Conservation (phyloP, 2,329 filamentous ascomycete species). For the Aspergillus ustus region DNA sequence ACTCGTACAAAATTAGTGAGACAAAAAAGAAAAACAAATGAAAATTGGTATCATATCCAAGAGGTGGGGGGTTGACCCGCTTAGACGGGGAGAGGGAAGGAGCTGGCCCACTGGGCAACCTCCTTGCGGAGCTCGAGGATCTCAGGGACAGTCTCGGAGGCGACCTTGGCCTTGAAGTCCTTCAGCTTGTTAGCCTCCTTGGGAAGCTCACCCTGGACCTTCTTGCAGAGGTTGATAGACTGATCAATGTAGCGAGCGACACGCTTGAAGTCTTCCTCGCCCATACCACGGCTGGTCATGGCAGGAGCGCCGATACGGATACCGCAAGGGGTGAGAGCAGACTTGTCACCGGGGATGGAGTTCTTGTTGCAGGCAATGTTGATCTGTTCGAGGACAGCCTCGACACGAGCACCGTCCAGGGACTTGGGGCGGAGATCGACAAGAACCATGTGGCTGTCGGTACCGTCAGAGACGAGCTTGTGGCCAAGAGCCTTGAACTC, state of each 20-base stretch:
- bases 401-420: slow-evolving; percentile 89
- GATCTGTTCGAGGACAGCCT: slow-evolving; percentile 95
- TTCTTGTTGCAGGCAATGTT: slow-evolving; percentile 99
- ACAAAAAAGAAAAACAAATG: slow-evolving; percentile 19
- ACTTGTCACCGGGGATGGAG: slow-evolving; percentile 96
- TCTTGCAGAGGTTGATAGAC: slow-evolving; percentile 86
- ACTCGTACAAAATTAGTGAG: slow-evolving; percentile 29
- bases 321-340: slow-evolving; percentile 89
- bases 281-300: slow-evolving; percentile 96
- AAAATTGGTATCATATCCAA: slow-evolving; percentile 27
- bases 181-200: slow-evolving; percentile 99
- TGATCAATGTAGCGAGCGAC: slow-evolving; percentile 89
- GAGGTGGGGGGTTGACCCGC: slow-evolving; percentile 12
- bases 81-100: slow-evolving; percentile 82
- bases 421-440: slow-evolving; percentile 86
- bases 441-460: slow-evolving; percentile 95
- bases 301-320: slow-evolving; percentile 95
- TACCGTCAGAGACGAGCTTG: slow-evolving; percentile 89
- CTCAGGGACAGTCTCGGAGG: slow-evolving; percentile 75
- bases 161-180: slow-evolving; percentile 96
- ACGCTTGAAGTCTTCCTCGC: slow-evolving; percentile 86
- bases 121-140: slow-evolving; percentile 87
- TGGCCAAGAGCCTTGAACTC: slow-evolving; percentile 75
- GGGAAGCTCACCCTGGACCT: slow-evolving; percentile 80
- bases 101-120: slow-evolving; percentile 82